These are phyloP conservation scores for Myriosclerotinia curreyana DNA, from an alignment of 2,329 filamentous ascomycete genomes.

Conservation along the genomic window DNA sequence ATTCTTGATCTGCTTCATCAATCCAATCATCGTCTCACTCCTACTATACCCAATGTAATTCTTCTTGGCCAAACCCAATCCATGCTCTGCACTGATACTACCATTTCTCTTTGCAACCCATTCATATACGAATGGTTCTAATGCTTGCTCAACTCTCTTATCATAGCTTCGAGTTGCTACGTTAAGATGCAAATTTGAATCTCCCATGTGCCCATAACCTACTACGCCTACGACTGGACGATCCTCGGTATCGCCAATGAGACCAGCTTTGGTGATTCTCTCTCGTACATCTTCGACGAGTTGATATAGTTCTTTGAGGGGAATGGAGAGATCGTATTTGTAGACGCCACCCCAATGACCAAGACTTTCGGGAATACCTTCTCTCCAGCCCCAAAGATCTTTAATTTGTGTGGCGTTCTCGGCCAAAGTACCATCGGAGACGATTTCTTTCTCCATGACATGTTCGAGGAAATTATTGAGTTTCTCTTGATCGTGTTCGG, in stretches of 20 bases:
- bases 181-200: slow-evolving; percentile 93
- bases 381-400: slow-evolving; percentile 86
- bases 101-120: slow-evolving; percentile 87
- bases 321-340: slow-evolving; percentile 98
- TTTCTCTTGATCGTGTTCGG: slow-evolving; percentile 91
- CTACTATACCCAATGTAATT: slow-evolving; percentile 91
- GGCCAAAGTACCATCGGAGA: slow-evolving; percentile 85
- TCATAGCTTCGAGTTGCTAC: slow-evolving; percentile 79
- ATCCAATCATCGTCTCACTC: slow-evolving; percentile 75
- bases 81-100: slow-evolving; percentile 96
- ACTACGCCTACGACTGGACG: slow-evolving; percentile 85
- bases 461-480: slow-evolving; percentile 85
- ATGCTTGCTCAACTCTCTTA: slow-evolving; percentile 76
- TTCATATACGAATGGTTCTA: slow-evolving; percentile 97
- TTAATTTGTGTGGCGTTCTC: slow-evolving; percentile 89
- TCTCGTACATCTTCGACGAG: slow-evolving; percentile 82
- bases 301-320: slow-evolving; percentile 79
- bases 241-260: slow-evolving; percentile 72
- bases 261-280: slow-evolving; percentile 67
- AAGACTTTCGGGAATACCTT: slow-evolving; percentile 85
- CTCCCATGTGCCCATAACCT: slow-evolving; percentile 97
- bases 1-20: slow-evolving; percentile 96
- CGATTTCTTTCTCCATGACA: slow-evolving; percentile 83
- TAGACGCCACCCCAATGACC: slow-evolving; percentile 93
- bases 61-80: slow-evolving; percentile 91